Percentiles rank a stretch among this genome's conserved stretches.
Evolutionary conservation across 768 basidiomycete genomes (phyloP).

Genomic region (Boletus subparvulus): DNA sequence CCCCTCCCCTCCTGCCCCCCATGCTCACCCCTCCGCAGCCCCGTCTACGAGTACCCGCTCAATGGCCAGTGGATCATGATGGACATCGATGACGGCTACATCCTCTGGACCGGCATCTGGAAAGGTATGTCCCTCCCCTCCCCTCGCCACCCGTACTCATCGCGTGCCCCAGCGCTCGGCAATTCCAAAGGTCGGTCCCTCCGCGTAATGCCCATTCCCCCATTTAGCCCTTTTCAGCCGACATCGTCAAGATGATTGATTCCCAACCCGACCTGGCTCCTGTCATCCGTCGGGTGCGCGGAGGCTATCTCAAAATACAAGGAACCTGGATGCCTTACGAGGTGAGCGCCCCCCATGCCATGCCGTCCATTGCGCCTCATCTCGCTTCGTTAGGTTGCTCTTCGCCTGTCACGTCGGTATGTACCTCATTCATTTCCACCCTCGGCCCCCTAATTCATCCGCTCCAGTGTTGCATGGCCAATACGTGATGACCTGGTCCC

Average conservation of each 20-base stretch:
- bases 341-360: constrained; percentile 40
- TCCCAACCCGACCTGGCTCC: constrained; percentile 85
- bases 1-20: neutral
- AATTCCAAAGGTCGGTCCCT: constrained; percentile 74
- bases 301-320: constrained; percentile 89
- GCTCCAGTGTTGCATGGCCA: constrained; percentile 76
- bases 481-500: constrained; percentile 85
- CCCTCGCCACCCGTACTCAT: constrained; percentile 6
- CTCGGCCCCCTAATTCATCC: constrained; percentile 12
- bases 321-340: constrained; percentile 95
- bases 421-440: constrained; percentile 28
- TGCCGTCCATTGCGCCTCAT: constrained; percentile 22
- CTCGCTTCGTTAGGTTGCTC: constrained; percentile 57
- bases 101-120: constrained; percentile 93
- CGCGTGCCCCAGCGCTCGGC: constrained; percentile 58
- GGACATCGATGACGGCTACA: constrained; percentile 91
- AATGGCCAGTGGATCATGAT: constrained; percentile 95
- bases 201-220: constrained; percentile 9
- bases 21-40: constrained; percentile 39
- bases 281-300: constrained; percentile 79
- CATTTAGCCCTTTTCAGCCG: constrained; percentile 51
- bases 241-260: constrained; percentile 92
- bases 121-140: constrained; percentile 57
- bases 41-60: constrained; percentile 87
- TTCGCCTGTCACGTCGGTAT: constrained; percentile 76